These are phyloP conservation scores for Candida sanyaensis DNA, from an alignment of 1,139 yeast genomes.

Conservation along the genomic window DNA sequence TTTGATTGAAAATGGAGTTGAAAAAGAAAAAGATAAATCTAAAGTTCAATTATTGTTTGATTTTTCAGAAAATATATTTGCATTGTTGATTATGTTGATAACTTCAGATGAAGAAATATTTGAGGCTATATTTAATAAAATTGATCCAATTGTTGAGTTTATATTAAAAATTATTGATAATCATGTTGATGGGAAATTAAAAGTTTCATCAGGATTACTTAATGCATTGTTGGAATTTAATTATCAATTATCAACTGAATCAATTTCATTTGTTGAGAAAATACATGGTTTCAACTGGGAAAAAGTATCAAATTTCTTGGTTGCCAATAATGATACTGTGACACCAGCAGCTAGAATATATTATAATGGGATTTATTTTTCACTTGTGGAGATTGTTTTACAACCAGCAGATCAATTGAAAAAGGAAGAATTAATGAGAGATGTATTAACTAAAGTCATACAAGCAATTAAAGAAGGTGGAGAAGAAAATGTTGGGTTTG, in stretches of 20 bases:
- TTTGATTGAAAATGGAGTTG: slow-evolving; percentile 26
- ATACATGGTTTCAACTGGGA: slow-evolving; percentile 16
- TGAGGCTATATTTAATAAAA: slow-evolving; percentile 46
- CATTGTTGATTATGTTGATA: slow-evolving; percentile 68
- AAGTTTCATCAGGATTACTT: slow-evolving; percentile 45
- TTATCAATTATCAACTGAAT: slow-evolving; percentile 68
- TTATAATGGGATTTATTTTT: slow-evolving; percentile 62
- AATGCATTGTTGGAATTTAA: slow-evolving; percentile 60
- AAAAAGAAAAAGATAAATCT: slow-evolving; percentile 39
- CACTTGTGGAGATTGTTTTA: slow-evolving; percentile 47
- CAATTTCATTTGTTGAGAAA: slow-evolving; percentile 54
- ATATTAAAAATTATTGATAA: slow-evolving; percentile 43
- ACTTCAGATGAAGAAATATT: slow-evolving; percentile 65
- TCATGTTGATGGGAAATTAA: slow-evolving; percentile 24
- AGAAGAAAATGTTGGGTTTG: slow-evolving; percentile 43
- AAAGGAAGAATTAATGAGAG: slow-evolving; percentile 23
- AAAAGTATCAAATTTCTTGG: slow-evolving; percentile 8
- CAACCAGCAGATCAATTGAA: slow-evolving; percentile 16
- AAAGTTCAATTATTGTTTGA: slow-evolving; percentile 56
- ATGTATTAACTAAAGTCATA: slow-evolving; percentile 27
- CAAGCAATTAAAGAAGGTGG: slow-evolving; percentile 25
- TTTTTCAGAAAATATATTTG: slow-evolving; percentile 71
- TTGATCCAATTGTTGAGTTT: slow-evolving; percentile 43
- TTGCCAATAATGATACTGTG: slow-evolving; percentile 16
- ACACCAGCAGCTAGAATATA: slow-evolving; percentile 52